Percentiles rank a stretch among this genome's conserved stretches.
Conservation (phyloP, 2,329 filamentous ascomycete genomes). For the Arachnomyces sp. region DNA sequence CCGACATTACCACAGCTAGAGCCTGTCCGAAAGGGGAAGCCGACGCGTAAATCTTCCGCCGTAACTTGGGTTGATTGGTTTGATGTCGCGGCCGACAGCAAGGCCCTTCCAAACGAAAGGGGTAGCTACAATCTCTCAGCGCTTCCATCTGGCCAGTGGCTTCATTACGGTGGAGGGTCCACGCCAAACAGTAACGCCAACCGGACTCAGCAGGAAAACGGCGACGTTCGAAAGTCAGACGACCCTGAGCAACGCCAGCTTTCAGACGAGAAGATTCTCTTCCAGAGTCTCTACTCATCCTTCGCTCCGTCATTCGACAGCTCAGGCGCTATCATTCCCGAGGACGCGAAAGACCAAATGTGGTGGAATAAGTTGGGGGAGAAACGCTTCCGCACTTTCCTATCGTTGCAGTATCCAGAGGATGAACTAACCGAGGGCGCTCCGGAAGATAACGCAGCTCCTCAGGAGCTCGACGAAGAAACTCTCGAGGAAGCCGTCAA, state of each 20-base stretch:
- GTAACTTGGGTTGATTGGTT: constrained; percentile 35
- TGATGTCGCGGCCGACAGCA: constrained; percentile 29
- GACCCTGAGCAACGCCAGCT: constrained; percentile 1
- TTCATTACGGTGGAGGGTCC: constrained; percentile 32
- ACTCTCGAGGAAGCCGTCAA: constrained; percentile 36
- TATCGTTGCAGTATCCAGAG: constrained; percentile 20
- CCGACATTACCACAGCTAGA: constrained; percentile 31
- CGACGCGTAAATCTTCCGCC: constrained; percentile 23
- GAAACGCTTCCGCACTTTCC: constrained; percentile 28
- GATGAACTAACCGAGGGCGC: constrained; percentile 21
- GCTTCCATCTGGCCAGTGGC: constrained; percentile 35
- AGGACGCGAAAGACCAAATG: constrained; percentile 33
- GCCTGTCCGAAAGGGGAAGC: constrained; percentile 29
- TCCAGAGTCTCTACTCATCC: constrained; percentile 40
- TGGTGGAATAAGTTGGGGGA: constrained; percentile 40
- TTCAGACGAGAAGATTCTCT: constrained; percentile 27
- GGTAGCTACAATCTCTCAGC: constrained; percentile 33
- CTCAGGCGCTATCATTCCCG: constrained; percentile 33
- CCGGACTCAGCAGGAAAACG: background rate
- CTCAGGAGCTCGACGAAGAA: constrained; percentile 28
- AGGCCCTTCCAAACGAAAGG: constrained; percentile 26
- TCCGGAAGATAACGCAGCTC: background rate
- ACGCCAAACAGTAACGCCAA: background rate
- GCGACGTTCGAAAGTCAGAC: background rate
- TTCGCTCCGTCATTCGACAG: constrained; percentile 43